Percentiles rank a stretch among this genome's conserved stretches.
phyloP scores from a whole-genome alignment of 495 filamentous ascomycete genomes.

The Penicillium fimorum region DNA sequence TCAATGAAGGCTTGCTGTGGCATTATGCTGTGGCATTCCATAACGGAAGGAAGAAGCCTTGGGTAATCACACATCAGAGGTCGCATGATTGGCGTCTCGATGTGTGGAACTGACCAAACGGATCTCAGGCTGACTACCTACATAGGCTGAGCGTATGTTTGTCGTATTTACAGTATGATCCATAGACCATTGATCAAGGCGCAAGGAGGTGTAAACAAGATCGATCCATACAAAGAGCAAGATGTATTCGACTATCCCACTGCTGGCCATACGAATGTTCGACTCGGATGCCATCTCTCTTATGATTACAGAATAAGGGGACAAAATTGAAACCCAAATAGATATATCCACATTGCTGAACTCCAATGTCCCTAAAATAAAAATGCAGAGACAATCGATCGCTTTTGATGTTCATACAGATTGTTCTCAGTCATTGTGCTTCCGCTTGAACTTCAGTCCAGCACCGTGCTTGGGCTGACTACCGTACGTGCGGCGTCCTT shows the following conservation, averaged over 20 bases:
- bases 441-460: constrained; percentile 49
- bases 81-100: background rate
- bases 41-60: background rate
- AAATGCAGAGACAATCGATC: constrained; percentile 27
- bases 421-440: constrained; percentile 30
- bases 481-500: constrained; percentile 77
- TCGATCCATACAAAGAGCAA: background rate
- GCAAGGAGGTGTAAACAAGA: background rate
- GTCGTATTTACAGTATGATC: background rate
- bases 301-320: background rate
- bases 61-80: background rate
- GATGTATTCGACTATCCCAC: background rate
- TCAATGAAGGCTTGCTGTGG: background rate
- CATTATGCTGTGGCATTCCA: constrained; percentile 2
- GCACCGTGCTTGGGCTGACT: constrained; percentile 56
- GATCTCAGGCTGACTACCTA: background rate
- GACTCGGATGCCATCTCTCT: background rate
- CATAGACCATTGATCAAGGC: background rate
- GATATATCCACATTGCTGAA: constrained; percentile 34
- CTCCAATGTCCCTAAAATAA: constrained; percentile 26
- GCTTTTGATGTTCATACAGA: constrained; percentile 28
- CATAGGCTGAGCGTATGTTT: background rate
- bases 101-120: background rate
- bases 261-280: background rate
- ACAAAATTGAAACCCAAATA: constrained; percentile 25